Evolutionary conservation across 352 stramenopile species (phyloP).

Genomic region (Globisporangium cederbergense): DNA sequence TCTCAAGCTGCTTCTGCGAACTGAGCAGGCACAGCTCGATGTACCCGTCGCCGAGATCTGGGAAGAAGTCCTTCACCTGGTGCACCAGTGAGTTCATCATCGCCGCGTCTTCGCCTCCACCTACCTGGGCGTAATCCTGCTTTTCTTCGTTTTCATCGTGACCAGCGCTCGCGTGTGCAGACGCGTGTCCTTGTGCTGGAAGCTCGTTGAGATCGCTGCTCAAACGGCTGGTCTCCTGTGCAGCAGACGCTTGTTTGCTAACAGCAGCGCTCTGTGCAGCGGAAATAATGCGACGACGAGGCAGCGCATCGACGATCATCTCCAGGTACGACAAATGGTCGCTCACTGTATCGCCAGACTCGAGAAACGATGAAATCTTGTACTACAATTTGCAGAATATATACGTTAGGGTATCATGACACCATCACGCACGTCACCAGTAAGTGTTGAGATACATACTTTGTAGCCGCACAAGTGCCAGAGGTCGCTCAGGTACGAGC

Average conservation of each 20-base stretch:
- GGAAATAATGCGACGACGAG: conserved; percentile 32
- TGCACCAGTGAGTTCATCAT: conserved; percentile 32
- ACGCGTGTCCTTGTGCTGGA: conserved; percentile 5
- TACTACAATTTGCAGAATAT: conserved; percentile 22
- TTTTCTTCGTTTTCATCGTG: conserved; percentile 6
- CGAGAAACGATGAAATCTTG: conserved; percentile 52
- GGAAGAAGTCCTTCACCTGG: conserved; percentile 64
- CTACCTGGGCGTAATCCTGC: background rate
- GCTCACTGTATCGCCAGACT: conserved; percentile 41
- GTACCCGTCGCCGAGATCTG: conserved; percentile 53
- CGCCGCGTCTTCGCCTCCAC: background rate
- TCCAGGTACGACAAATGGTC: conserved; percentile 71
- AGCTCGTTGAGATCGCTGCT: background rate
- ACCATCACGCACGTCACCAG: background rate
- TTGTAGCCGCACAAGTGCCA: conserved; percentile 64
- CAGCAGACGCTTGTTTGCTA: background rate
- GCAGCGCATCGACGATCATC: conserved; percentile 64
- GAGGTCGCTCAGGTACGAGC: conserved; percentile 70
- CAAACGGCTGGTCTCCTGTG: background rate
- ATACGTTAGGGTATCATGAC: background rate
- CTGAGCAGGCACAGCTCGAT: conserved; percentile 58
- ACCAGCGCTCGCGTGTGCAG: background rate
- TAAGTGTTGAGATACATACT: conserved; percentile 12
- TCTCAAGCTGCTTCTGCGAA: conserved; percentile 40
- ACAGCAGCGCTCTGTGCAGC: background rate